Evolutionary conservation across 768 basidiomycete species (phyloP).

Genomic region (Lactarius deliciosus): DNA sequence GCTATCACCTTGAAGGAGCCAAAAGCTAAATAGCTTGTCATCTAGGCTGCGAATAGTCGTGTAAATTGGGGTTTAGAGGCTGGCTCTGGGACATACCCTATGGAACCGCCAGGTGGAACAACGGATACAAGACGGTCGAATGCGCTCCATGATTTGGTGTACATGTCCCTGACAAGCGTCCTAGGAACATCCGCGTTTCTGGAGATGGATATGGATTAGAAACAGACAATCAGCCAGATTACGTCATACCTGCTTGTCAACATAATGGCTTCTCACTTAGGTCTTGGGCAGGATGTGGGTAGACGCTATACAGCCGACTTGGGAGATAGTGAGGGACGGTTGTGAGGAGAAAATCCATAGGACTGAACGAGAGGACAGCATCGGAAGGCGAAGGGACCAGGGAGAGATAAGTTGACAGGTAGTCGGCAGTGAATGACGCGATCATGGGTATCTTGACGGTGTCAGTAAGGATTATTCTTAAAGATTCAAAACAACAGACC

Average conservation of each 20-base stretch:
- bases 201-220: conserved; percentile 12
- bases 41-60: background rate
- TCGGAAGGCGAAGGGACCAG: conserved; percentile 70
- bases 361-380: conserved; percentile 75
- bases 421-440: conserved; percentile 75
- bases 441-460: conserved; percentile 59
- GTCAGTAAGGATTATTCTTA: background rate
- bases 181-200: conserved; percentile 86
- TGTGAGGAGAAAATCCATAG: conserved; percentile 75
- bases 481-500: conserved; percentile 16
- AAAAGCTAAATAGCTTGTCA: no score
- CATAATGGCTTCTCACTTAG: conserved; percentile 64
- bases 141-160: conserved; percentile 91
- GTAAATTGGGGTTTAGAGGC: conserved; percentile 9
- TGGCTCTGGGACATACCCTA: conserved; percentile 55
- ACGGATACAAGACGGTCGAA: conserved; percentile 87
- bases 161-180: conserved; percentile 84
- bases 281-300: conserved; percentile 82
- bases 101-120: conserved; percentile 87
- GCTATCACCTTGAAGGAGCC: no score
- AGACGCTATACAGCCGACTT: conserved; percentile 69
- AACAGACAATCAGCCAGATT: background rate
- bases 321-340: conserved; percentile 74
- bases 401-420: conserved; percentile 74
- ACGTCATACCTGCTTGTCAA: conserved; percentile 61